Base-by-base conservation (phyloP, 208 protist genomes). In the Leishmania gerbilli region DNA sequence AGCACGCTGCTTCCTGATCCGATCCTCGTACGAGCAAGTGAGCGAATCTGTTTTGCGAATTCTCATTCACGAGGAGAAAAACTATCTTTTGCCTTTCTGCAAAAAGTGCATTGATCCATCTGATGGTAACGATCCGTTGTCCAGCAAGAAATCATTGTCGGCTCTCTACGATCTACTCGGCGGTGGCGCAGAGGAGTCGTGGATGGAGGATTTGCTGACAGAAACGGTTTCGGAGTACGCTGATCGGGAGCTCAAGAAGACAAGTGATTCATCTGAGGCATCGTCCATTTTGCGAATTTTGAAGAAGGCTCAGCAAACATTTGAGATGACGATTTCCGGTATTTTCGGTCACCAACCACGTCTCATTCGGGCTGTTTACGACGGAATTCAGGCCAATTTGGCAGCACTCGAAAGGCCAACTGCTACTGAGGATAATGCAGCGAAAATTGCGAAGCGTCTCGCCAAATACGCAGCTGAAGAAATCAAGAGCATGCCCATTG, bases 1-100 rank as follows among this genome's bases (percentile, higher is more conserved):
- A 17, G 89, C 83, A 13, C 84, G 81, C 47, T 93, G 88, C 74
- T 87, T 94, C 80, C 83, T 96, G 31, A 82, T 74, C n/a, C 82
- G 83, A n/a, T 82, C 72, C 31, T 93, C 93, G 27, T 89, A 92
- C 65, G 83, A 77, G 49, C 81, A 86, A 42, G 86, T 96, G 56
- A 80, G 89, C 65, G 76, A 84, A 53, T 56, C 62, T 65, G 67
- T 96, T 15, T 76, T 90, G 49, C 78, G 89, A 47, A 80, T 91
- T 47, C 82, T 94, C 13, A 85, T 96, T 69, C 77, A 87, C 68
- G 78, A 86, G 6, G 85, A 94, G 79, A 77, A 85, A 71, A 71
- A 82, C n/a, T 94, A 89, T 77, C 76, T 96, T 21, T 68, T 77
- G 40, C 31, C 64, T 9, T 76, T 76, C 37, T 84, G 88, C 55